Conservation (phyloP, 2,329 filamentous ascomycete genomes). For the Hirsutella minnesotensis region DNA sequence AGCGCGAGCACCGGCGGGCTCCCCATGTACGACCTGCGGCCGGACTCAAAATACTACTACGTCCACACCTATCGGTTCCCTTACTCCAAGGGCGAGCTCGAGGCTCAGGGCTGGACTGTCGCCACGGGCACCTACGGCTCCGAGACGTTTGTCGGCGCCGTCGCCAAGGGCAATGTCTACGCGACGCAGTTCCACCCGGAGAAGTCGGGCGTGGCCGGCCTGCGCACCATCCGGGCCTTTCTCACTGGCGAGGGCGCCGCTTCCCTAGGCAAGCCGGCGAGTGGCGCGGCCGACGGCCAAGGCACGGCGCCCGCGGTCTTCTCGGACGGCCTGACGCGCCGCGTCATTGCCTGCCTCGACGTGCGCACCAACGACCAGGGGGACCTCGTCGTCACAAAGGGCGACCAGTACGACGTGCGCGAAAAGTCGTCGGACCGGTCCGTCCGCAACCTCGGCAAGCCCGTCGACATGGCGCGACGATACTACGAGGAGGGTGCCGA, state of each 20-base stretch:
- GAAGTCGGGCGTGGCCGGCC: conserved; percentile 83
- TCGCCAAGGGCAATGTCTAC: conserved; percentile 75
- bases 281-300: conserved; percentile 6
- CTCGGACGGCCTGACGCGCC: conserved; percentile 68
- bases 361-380: conserved; percentile 89
- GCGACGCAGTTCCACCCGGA: conserved; percentile 97
- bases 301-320: conserved; percentile 9
- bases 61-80: conserved; percentile 88
- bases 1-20: conserved; percentile 55
- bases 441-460: conserved; percentile 92
- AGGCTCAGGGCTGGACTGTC: conserved; percentile 79
- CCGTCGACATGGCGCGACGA: conserved; percentile 81
- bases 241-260: conserved; percentile 56
- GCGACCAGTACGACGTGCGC: conserved; percentile 95
- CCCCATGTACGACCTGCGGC: conserved; percentile 63
- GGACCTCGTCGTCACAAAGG: conserved; percentile 94
- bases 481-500: conserved; percentile 97
- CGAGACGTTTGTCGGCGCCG: conserved; percentile 84
- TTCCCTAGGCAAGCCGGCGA: conserved; percentile 25
- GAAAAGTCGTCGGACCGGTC: conserved; percentile 58
- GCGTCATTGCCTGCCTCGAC: conserved; percentile 92
- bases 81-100: conserved; percentile 61
- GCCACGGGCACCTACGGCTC: conserved; percentile 79
- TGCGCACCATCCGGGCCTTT: conserved; percentile 77
- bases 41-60: conserved; percentile 93